Conservation (phyloP, 129 eudicot genomes). For the Escallonia herrerae region DNA sequence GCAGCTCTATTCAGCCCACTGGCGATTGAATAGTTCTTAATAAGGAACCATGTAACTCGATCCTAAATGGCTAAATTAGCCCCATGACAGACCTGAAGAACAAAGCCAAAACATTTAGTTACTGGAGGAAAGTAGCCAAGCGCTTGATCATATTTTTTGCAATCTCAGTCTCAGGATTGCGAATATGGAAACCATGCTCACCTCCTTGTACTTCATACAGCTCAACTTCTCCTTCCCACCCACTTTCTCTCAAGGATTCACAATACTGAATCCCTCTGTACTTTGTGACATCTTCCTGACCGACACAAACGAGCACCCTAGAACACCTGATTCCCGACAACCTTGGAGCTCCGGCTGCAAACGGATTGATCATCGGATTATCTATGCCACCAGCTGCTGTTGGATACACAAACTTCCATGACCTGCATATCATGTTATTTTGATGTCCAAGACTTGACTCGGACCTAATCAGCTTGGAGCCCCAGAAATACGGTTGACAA, state of each 20-base stretch:
- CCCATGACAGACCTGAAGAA: too few relatives aligned
- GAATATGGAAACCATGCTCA: constrained; percentile 70
- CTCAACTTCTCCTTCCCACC: constrained; percentile 1
- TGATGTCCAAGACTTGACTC: background rate
- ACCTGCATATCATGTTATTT: background rate
- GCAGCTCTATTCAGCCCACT: too few relatives aligned
- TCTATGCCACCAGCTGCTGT: background rate
- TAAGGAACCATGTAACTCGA: too few relatives aligned
- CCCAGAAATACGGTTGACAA: constrained; percentile 55
- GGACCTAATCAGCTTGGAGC: constrained; percentile 18
- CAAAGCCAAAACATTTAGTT: too few relatives aligned
- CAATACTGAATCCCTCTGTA: background rate
- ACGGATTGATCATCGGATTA: background rate
- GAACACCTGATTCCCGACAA: background rate
- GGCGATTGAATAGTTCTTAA: too few relatives aligned
- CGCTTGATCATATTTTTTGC: constrained; percentile 34
- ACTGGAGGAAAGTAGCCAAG: constrained; percentile 31
- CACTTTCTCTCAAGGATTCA: background rate
- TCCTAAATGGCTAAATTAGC: too few relatives aligned
- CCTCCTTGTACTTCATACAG: constrained; percentile 43
- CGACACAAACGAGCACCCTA: background rate
- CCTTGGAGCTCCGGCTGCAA: background rate
- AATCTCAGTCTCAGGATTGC: constrained; percentile 45
- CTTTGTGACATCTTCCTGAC: background rate
- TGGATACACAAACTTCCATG: background rate